Base-by-base conservation (phyloP, 2,329 filamentous ascomycete species). In the Esteya vermicola region DNA sequence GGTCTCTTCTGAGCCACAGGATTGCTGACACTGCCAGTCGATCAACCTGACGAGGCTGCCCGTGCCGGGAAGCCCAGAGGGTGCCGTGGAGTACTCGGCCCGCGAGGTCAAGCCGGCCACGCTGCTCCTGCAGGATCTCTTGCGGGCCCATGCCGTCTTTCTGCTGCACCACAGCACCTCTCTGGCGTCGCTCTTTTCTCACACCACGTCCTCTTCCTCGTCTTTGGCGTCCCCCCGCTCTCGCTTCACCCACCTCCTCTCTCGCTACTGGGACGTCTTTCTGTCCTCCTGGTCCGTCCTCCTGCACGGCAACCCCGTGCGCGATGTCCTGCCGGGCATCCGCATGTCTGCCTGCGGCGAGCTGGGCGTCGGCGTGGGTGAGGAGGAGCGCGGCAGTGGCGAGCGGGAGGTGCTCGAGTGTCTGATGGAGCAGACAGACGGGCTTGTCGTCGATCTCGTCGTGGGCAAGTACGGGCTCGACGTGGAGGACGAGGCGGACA, bases 341-440 rank as follows among this genome's bases (percentile, higher is more conserved):
- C 94, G 93, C 57, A 68, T 98, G 25, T 85, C 88, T 12, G 84
- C 81, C 7, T 86, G 85, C 26, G 89, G 91, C 16, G 89, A 96
- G 60, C 72, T 96, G 21, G 91, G 91, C 14, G 75, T 95, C 34
- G 91, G 91, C 0, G 91, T 96, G 1, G 91, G 91, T 16, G 91
- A 96, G 56, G 91, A 96, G 61, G 85, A 95, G 41, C 81, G 86
- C 56, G 89, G 89, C 5, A 95, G 89, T 54, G 86, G 86, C 25
- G 89, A 96, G 62, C 71, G 89, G 51, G 89, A 93, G 51, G 89
- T 96, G 0, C 65, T 98, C 2, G 89, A 96, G 57, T 85, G 85
- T n/a, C 75, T 94, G 45, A 76, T 85, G 2, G 70, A 69, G 9
- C 70, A 83, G 41, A 83, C 85, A 20, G 80, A 91, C 38, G 91